Conservation (phyloP, 2,329 filamentous ascomycete genomes). For the Fusarium tanahbumbuense region DNA sequence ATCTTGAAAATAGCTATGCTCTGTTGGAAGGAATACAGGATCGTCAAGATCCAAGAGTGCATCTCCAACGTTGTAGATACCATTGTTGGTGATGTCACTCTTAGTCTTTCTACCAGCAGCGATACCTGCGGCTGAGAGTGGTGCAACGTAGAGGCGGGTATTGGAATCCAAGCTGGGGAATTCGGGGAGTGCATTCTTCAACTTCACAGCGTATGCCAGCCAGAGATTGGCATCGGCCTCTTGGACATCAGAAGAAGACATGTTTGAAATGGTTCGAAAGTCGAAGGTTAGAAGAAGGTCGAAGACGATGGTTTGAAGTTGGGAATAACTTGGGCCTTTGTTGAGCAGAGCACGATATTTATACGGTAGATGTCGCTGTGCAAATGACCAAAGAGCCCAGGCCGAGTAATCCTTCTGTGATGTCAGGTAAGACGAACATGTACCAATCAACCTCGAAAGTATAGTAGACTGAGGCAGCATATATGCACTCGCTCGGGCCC, state of each 20-base stretch:
- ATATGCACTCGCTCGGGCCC: too few species aligned
- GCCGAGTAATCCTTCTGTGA: too few species aligned
- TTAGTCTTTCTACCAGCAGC: neutral
- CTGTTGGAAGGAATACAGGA: neutral
- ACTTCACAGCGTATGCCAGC: neutral
- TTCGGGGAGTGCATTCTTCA: neutral
- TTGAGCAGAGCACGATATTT: too few species aligned
- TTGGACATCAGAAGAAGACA: neutral
- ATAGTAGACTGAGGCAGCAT: too few species aligned
- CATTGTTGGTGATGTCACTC: neutral
- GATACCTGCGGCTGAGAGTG: neutral
- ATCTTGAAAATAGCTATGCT: neutral
- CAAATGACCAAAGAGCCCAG: too few species aligned
- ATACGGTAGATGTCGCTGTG: too few species aligned
- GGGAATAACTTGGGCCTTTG: too few species aligned
- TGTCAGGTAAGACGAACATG: too few species aligned
- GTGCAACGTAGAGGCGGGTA: neutral
- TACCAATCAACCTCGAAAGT: too few species aligned
- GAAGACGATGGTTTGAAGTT: too few species aligned
- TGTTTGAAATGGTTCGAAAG: neutral
- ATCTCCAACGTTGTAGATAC: neutral
- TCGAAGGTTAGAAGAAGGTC: rapidly evolving
- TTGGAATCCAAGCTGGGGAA: neutral
- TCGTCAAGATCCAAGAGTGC: neutral
- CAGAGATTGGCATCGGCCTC: neutral